Conservation (phyloP, 73 alveolate species). For the Paramecium primaurelia region DNA sequence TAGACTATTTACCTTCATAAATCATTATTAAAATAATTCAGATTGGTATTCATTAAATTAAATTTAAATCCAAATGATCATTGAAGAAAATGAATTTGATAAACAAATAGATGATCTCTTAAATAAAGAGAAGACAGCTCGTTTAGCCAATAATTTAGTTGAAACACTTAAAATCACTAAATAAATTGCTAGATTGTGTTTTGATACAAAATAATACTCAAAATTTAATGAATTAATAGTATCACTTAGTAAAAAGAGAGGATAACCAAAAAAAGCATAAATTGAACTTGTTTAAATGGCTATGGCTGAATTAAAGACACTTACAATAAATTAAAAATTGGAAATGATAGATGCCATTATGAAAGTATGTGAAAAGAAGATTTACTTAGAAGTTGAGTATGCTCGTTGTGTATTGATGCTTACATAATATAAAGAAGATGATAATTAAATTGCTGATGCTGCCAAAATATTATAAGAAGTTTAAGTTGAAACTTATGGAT, state of each 20-base stretch:
- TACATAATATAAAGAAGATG: slow-evolving; percentile 78
- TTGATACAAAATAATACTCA: slow-evolving; percentile 63
- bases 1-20: background rate
- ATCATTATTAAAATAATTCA: slow-evolving; percentile 18
- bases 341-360: slow-evolving; percentile 67
- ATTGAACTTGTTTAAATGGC: slow-evolving; percentile 75
- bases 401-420: slow-evolving; percentile 75
- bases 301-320: slow-evolving; percentile 65
- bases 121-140: slow-evolving; percentile 73
- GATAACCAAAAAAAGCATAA: slow-evolving; percentile 81
- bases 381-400: slow-evolving; percentile 85
- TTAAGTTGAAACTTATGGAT: slow-evolving; percentile 94
- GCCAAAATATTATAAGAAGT: slow-evolving; percentile 89
- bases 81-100: slow-evolving; percentile 64
- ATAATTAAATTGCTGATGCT: slow-evolving; percentile 85
- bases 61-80: slow-evolving; percentile 1
- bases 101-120: slow-evolving; percentile 76
- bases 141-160: slow-evolving; percentile 71
- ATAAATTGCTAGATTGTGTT: slow-evolving; percentile 53
- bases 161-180: slow-evolving; percentile 67
- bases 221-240: slow-evolving; percentile 70
- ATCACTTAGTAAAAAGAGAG: slow-evolving; percentile 72
- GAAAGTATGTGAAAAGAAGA: slow-evolving; percentile 83
- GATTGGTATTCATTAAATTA: slow-evolving; percentile 33
- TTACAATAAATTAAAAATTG: slow-evolving; percentile 68